Conservation (phyloP, 495 filamentous ascomycete species). For the Mycothermus thermophilus region DNA sequence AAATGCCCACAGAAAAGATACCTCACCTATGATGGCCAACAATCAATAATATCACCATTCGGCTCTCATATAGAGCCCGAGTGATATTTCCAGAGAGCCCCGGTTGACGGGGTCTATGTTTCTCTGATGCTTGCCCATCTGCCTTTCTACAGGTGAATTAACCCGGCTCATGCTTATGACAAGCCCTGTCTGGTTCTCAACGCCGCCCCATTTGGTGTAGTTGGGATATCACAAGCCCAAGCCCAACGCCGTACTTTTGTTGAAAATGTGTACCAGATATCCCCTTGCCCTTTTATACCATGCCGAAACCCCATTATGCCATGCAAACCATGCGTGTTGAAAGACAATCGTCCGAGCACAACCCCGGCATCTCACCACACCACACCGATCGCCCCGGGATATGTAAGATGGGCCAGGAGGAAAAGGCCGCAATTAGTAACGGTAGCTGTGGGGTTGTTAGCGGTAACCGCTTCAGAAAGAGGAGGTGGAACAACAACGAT, state of each 20-base stretch:
- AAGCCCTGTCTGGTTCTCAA: slow-evolving; percentile 12
- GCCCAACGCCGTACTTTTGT: slow-evolving; percentile 41
- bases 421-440: slow-evolving; percentile 48
- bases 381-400: no score
- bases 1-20: no score
- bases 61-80: no score
- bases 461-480: neutral
- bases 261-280: slow-evolving; percentile 37
- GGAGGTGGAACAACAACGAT: neutral
- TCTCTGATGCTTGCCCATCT: slow-evolving; percentile 6
- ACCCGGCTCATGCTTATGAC: slow-evolving; percentile 8
- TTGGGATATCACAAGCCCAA: slow-evolving; percentile 34
- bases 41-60: no score
- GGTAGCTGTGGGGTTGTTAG: slow-evolving; percentile 37
- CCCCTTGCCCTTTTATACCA: slow-evolving; percentile 28
- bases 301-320: slow-evolving; percentile 28
- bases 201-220: no score
- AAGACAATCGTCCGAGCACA: slow-evolving; percentile 25
- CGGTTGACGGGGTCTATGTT: slow-evolving; percentile 20
- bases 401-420: no score
- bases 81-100: slow-evolving; percentile 15
- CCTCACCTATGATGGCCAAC: no score
- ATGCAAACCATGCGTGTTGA: slow-evolving; percentile 39
- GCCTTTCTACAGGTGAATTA: slow-evolving; percentile 5
- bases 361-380: no score